Evolutionary conservation across 2,329 filamentous ascomycete genomes (phyloP).

Genomic region (Botryotinia narcissicola): DNA sequence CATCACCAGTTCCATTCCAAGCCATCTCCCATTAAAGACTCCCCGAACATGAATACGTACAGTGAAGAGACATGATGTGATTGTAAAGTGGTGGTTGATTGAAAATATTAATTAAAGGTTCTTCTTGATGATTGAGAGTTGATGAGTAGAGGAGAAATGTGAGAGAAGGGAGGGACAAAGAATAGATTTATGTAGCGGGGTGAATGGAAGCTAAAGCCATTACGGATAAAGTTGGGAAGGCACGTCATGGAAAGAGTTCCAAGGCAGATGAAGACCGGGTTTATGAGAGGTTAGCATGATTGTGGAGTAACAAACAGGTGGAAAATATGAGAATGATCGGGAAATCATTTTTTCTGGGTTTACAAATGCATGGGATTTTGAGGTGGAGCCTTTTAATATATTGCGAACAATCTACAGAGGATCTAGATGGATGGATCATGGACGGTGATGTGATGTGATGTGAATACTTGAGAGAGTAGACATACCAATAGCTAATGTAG

Average conservation of each 20-base stretch:
- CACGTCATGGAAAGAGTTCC: constrained; percentile 16
- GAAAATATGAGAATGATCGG: background rate
- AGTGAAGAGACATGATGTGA: constrained; percentile 35
- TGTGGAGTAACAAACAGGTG: background rate
- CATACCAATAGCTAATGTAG: background rate
- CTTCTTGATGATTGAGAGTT: constrained; percentile 23
- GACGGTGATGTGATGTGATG: background rate
- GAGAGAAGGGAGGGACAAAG: constrained; percentile 7
- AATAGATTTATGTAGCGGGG: constrained; percentile 10
- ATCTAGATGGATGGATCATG: background rate
- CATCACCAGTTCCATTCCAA: background rate
- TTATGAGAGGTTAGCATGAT: constrained; percentile 1
- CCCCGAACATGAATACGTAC: constrained; percentile 25
- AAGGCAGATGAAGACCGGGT: background rate
- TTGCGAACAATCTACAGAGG: background rate
- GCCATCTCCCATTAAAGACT: background rate
- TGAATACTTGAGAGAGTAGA: background rate
- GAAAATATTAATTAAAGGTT: constrained; percentile 15
- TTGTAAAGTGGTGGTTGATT: constrained; percentile 21
- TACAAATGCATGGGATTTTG: background rate
- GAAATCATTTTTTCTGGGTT: background rate
- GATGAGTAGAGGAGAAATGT: background rate
- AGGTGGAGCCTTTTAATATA: background rate
- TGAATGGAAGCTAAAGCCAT: constrained; percentile 13
- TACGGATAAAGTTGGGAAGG: constrained; percentile 18